Evolutionary conservation across 345 rosid species (phyloP), one percentile per base, ranked within the genome.

Genomic region (Eucalyptus polyanthemos): DNA sequence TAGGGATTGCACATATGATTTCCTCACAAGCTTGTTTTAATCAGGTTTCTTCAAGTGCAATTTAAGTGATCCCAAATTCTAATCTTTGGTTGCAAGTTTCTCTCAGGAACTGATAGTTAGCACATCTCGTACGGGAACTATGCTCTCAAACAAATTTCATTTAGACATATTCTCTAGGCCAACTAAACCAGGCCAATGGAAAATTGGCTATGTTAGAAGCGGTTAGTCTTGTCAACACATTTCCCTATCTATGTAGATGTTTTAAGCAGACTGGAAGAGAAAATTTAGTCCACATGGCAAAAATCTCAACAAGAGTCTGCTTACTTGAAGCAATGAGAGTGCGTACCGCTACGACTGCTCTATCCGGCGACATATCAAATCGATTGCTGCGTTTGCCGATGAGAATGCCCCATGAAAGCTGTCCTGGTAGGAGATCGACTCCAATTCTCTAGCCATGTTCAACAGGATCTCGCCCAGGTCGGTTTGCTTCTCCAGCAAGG

Each of bases 381-480:
- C 91, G 11, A 96, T 91, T 0, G 99, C 99, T 4, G 97, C 99
- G 88, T 96, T 96, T 1, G 98, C 99, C 0, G 99, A 96, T 1
- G 99, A 95, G 92, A 96, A 97, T 34, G 99, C 98, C 87, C 99
- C 99, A 60, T 97, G 99, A 89, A 97, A 97, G 87, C 99, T 97
- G 65, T 96, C 99, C 91, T 94, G 92, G 40, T 97, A 97, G 88
- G 98, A 96, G 89, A 97, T 89, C 4, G 96, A 93, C 67, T 95
- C 96, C 92, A 96, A 91, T 49, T 94, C 95, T 89, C 91, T 88
- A 86, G 95, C 98, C 97, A 97, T 96, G 90, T 87, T 94, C 93
- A 97, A 87, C 92, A 96, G 93, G 91, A 97, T 96, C 90, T 88
- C 97, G 45, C 99, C 98, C 89, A 96, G 65, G 87, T 96, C 99